Evolutionary conservation across 139 green algal species (phyloP).

Genomic region (Pycnococcus provasolii): DNA sequence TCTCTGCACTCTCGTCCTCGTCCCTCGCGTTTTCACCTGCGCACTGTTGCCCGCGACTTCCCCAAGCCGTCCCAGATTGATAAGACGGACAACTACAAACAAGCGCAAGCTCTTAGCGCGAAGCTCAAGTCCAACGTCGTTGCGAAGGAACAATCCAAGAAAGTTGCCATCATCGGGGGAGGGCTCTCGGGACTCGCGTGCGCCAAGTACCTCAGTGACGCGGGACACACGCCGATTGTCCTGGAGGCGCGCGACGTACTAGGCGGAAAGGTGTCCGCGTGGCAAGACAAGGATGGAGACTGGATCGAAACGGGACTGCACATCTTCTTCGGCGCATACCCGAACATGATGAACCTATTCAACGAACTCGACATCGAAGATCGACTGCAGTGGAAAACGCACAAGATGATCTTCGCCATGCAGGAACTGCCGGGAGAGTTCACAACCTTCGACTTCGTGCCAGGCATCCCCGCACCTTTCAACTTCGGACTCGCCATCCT

Average conservation of each 20-base stretch:
- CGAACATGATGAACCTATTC: conserved; percentile 47
- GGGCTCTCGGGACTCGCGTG: conserved; percentile 39
- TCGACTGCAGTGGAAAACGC: conserved; percentile 48
- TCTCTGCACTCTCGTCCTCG: too few species aligned
- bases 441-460: conserved; percentile 91
- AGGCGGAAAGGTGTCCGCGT: conserved; percentile 36
- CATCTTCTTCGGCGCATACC: conserved; percentile 46
- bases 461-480: conserved; percentile 75
- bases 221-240: conserved; percentile 41
- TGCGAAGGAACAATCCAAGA: conserved; percentile 16
- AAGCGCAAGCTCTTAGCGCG: conserved; percentile 3
- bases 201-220: conserved; percentile 45
- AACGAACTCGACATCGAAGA: conserved; percentile 49
- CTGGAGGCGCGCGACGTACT: conserved; percentile 38
- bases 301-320: conserved; percentile 50
- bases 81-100: conserved; percentile 28
- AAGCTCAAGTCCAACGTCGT: conserved; percentile 5
- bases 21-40: background rate
- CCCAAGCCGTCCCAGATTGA: conserved; percentile 23
- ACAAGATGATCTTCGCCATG: conserved; percentile 52
- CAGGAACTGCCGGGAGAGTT: conserved; percentile 86
- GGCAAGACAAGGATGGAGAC: conserved; percentile 47
- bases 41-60: conserved; percentile 12
- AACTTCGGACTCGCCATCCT: conserved; percentile 64
- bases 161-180: conserved; percentile 34